A percentile compares a stretch with the other conserved stretches of the same genome.
phyloP scores from a whole-genome alignment of 2,329 filamentous ascomycete genomes.

The Lachnellula arida region DNA sequence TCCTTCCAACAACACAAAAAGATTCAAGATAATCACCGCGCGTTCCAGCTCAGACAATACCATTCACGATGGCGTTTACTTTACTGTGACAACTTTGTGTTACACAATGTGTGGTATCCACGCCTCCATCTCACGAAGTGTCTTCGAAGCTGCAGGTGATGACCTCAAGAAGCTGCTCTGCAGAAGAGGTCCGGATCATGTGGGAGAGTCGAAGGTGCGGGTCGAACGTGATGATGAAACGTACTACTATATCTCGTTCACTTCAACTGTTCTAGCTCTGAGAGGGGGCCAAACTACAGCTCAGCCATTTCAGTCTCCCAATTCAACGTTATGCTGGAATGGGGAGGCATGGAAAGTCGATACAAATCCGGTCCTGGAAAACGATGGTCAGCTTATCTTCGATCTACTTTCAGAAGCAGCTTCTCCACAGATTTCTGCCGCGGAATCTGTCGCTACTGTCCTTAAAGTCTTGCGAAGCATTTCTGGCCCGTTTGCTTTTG shows the following conservation, averaged over 20 bases:
- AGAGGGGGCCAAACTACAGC: slow-evolving; percentile 65
- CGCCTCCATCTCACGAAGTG: slow-evolving; percentile 41
- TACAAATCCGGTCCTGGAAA: slow-evolving; percentile 56
- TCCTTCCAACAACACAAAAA: background rate
- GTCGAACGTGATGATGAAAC: slow-evolving; percentile 25
- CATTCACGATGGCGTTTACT: background rate
- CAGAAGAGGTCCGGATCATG: slow-evolving; percentile 57
- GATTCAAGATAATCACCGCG: background rate
- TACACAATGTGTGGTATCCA: slow-evolving; percentile 58
- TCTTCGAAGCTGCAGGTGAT: slow-evolving; percentile 29
- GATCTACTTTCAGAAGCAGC: slow-evolving; percentile 45
- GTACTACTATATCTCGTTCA: slow-evolving; percentile 53
- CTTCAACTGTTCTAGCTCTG: slow-evolving; percentile 87
- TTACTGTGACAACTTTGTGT: background rate
- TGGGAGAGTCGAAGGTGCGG: slow-evolving; percentile 39
- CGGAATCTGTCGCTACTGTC: slow-evolving; percentile 34
- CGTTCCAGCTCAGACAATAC: background rate
- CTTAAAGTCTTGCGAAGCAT: slow-evolving; percentile 54
- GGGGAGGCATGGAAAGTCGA: slow-evolving; percentile 85
- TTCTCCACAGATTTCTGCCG: slow-evolving; percentile 11
- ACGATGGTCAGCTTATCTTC: slow-evolving; percentile 74
- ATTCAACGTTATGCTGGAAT: slow-evolving; percentile 87
- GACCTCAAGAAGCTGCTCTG: slow-evolving; percentile 43
- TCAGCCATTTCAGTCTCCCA: slow-evolving; percentile 66
- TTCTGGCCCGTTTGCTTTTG: slow-evolving; percentile 84